Base-by-base conservation (phyloP, 768 basidiomycete species). In the Trichaptum fuscoviolaceum region DNA sequence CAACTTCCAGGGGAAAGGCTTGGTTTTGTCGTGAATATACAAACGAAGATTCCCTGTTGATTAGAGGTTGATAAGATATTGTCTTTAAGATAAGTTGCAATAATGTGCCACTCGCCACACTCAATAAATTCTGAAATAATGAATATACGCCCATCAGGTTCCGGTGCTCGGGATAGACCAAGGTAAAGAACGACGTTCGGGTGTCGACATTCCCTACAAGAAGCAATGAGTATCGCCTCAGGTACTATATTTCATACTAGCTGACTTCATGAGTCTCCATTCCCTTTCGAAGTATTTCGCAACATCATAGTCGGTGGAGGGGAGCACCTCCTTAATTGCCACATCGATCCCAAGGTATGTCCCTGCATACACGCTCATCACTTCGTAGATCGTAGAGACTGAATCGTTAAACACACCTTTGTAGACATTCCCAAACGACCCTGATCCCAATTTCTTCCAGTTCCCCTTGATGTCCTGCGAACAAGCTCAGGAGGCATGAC, bases 201-300 rank as follows among this genome's bases (percentile, higher is more conserved):
- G 77, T 95, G 95, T 64, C 95, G 83, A 57, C 91, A 90, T 80
- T 95, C 92, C 73, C 86, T 84, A 66, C n/a, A 27, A 35, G 23
- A 8, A 26, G 23, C 25, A 17, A 61, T 61, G 23, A 34, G 24
- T 61, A 61, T 12, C 4, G 23, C 0, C 42, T 73, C 58, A 72
- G 67, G 52, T 25, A 64, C 27, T 7, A 9, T 25, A 5, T 20
- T 42, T 69, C 65, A 64, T 42, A 23, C 24, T 36, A 0, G 71
- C 77, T 68, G 73, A 85, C 83, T 95, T 94, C 95, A 98, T 97
- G 34, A 99, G 85, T 34, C 93, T 85, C 93, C 95, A 97, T 83
- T 99, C 96, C n/a, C 96, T 86, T 73, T 96, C 93, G 75, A 99
- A 96, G 80, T 99, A 99, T 78, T 99, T 99, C 71, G 89, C 85